Base-by-base conservation (phyloP, 306 rosid species). In the Cucumis hystrix region DNA sequence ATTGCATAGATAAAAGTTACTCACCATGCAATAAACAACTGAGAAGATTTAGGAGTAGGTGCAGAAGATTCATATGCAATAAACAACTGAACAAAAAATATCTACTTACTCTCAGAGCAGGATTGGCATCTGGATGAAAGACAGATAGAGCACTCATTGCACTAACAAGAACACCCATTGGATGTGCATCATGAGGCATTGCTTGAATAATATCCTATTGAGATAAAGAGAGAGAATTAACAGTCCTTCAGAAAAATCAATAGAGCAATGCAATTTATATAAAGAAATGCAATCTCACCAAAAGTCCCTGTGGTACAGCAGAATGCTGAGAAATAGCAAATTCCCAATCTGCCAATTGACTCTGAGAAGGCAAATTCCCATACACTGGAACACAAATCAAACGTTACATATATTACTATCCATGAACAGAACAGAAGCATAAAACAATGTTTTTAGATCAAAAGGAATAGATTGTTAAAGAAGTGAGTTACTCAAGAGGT, bases 141-240 rank as follows among this genome's bases (percentile, higher is more conserved):
- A 90, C 84, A n/a, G 97, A 92, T 71, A 92, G 92, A 45, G 96
- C 91, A 75, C 97, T 89, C 83, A 92, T 84, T 41, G 97, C 92
- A 81, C 91, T 90, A 64, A 89, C 92, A 82, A 92, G 96, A 51
- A 90, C 89, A 15, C 97, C 97, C 97, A 92, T 92, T 15, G 97
- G 97, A 88, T 92, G 97, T 74, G 97, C 96, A 90, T 92, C 97
- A 80, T 92, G 97, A 79, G 97, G 96, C 96, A 92, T 92, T 79
- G 93, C 74, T 63, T 92, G 93, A 80, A 92, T 92, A 61, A 92
- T 87, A 78, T 92, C 92, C 97, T 92, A 83, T 79, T 83, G 75
- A 77, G 77, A 41, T 78, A 86, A 2, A 45, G 82, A 76, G 25
- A n/a, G 59, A 49, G 8, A 14, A 21, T 66, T 2, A 43, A 70